phyloP scores from a whole-genome alignment of 106 monocot genomes.

The Narthecium ossifragum region DNA sequence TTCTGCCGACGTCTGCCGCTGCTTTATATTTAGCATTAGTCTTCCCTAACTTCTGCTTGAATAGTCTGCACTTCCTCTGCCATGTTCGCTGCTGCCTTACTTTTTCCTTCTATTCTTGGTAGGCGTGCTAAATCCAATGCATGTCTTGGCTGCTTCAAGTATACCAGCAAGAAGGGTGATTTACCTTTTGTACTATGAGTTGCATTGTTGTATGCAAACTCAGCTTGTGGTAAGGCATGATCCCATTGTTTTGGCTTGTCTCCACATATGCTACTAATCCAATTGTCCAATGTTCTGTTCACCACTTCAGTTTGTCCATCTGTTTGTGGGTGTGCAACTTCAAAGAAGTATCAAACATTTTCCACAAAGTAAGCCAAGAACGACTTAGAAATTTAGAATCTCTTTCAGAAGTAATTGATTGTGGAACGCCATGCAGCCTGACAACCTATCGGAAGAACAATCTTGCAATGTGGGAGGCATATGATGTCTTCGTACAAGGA shows the following conservation, averaged over 20 bases:
- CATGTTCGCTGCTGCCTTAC: not conserved
- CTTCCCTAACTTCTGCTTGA: not conserved
- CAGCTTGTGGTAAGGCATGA: not conserved
- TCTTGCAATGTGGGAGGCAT: not conserved
- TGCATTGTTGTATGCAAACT: slow-evolving; percentile 2
- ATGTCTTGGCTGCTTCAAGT: not conserved
- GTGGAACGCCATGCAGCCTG: not conserved
- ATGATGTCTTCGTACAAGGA: not conserved
- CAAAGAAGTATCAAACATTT: not conserved
- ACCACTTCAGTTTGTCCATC: not conserved
- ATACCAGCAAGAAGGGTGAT: not conserved
- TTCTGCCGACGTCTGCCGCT: not conserved
- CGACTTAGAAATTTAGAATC: not conserved
- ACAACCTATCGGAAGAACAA: not conserved
- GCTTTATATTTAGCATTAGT: not conserved
- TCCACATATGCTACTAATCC: not conserved
- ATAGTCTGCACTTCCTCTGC: not conserved
- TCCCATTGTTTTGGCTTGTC: not conserved
- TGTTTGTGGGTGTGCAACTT: too few relatives aligned
- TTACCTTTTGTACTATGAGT: not conserved
- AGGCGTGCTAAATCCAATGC: not conserved
- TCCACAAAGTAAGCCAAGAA: not conserved
- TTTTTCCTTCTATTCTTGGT: not conserved
- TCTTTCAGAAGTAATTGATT: not conserved
- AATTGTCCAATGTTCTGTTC: not conserved